Percentiles rank a stretch among this genome's conserved stretches.
Evolutionary conservation across 139 green algal species (phyloP).

Genomic region (Tetradesmus lagerheimii): DNA sequence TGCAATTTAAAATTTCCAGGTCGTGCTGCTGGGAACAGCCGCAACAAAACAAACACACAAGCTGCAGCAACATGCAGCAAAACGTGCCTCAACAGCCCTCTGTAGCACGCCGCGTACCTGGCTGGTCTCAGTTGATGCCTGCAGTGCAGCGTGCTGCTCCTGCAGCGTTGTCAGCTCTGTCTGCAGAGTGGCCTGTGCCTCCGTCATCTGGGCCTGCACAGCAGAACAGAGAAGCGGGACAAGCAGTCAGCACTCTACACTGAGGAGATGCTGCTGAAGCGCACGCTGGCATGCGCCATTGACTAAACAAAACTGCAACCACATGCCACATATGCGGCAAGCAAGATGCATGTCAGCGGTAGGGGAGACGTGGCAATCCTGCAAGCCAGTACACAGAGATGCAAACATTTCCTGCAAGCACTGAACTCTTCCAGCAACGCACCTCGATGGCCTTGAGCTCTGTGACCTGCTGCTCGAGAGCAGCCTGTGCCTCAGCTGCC

Average conservation of each 20-base stretch:
- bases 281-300: background rate
- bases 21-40: no score
- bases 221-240: background rate
- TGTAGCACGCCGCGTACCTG: background rate
- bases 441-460: slow-evolving; percentile 9
- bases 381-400: no score
- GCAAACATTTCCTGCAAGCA: background rate
- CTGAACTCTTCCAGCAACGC: background rate
- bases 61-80: no score
- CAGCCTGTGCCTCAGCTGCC: background rate
- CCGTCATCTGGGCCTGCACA: background rate
- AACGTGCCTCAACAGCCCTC: no score
- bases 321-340: no score
- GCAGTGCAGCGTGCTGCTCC: background rate
- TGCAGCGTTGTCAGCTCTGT: background rate
- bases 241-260: no score
- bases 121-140: background rate
- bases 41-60: no score
- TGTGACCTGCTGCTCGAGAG: background rate
- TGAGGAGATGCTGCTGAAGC: background rate
- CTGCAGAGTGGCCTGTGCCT: background rate
- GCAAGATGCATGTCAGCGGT: background rate
- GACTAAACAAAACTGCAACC: no score
- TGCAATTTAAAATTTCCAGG: no score
- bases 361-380: background rate